These are phyloP conservation scores for Monilinia laxa DNA, from an alignment of 2,329 filamentous ascomycete genomes.

Conservation along the genomic window DNA sequence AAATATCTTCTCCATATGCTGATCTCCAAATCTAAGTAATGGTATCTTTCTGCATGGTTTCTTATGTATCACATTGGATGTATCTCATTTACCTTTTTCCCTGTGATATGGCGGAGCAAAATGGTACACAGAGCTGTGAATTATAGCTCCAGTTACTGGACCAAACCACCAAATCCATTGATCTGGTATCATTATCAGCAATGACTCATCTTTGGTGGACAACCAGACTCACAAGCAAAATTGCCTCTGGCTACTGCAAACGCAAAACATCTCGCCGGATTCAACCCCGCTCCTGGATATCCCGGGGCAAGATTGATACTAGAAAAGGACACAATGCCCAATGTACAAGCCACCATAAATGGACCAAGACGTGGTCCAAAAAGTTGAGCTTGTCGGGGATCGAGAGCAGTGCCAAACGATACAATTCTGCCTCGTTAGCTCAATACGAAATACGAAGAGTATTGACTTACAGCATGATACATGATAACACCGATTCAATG, in stretches of 20 bases:
- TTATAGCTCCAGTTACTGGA: slow-evolving; percentile 38
- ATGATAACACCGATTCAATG: slow-evolving; percentile 50
- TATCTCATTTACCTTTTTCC: not conserved
- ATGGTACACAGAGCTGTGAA: slow-evolving; percentile 38
- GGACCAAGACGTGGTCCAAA: slow-evolving; percentile 52
- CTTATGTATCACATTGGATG: not conserved
- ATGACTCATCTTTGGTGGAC: not conserved
- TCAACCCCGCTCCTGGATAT: slow-evolving; percentile 44
- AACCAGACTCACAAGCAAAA: slow-evolving; percentile 23
- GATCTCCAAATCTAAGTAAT: not conserved
- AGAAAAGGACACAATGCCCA: slow-evolving; percentile 43
- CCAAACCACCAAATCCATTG: slow-evolving; percentile 45
- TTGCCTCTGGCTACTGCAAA: slow-evolving; percentile 44
- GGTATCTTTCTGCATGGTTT: not conserved
- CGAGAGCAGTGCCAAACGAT: slow-evolving; percentile 54
- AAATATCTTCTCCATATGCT: not conserved
- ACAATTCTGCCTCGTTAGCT: slow-evolving; percentile 42
- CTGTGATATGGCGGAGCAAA: slow-evolving; percentile 39
- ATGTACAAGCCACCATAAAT: slow-evolving; percentile 48
- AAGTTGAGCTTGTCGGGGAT: slow-evolving; percentile 50
- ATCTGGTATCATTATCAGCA: slow-evolving; percentile 27
- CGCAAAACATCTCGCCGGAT: slow-evolving; percentile 47
- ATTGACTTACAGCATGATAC: slow-evolving; percentile 44
- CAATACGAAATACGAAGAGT: not conserved
- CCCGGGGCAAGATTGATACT: slow-evolving; percentile 42